Evolutionary conservation across 75 land plant species (phyloP).

Genomic region (Pinus taeda): DNA sequence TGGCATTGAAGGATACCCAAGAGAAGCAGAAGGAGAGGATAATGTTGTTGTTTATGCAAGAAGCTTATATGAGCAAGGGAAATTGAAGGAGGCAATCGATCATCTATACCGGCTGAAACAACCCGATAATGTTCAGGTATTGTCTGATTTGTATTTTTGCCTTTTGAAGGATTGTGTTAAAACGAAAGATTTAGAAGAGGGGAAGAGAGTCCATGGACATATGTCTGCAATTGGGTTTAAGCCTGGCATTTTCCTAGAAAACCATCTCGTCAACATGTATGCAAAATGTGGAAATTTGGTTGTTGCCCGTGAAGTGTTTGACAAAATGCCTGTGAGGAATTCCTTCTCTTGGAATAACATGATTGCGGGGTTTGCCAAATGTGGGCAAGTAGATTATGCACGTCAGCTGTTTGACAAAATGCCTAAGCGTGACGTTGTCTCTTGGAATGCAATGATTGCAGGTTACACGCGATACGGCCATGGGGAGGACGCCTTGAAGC

Average conservation of each 20-base stretch:
- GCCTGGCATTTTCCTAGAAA: conserved; percentile 18
- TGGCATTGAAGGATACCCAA: no score
- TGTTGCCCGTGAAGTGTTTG: conserved; percentile 29
- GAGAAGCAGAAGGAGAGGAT: no score
- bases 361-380: conserved; percentile 39
- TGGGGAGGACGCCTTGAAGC: conserved; percentile 36
- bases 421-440: conserved; percentile 19
- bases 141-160: background rate
- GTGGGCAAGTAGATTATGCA: conserved; percentile 21
- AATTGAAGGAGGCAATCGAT: no score
- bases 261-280: conserved; percentile 40
- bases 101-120: no score
- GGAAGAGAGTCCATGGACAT: conserved; percentile 23
- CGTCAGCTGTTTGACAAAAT: conserved; percentile 23
- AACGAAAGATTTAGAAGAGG: conserved; percentile 6
- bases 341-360: conserved; percentile 43
- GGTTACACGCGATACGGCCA: conserved; percentile 42
- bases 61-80: no score
- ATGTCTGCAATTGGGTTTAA: conserved; percentile 1
- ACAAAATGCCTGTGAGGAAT: conserved; percentile 28
- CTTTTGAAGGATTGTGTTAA: background rate
- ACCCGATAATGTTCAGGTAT: no score
- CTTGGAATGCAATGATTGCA: conserved; percentile 11
- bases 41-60: no score
- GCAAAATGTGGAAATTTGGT: conserved; percentile 24